Evolutionary conservation across 2,329 filamentous ascomycete species (phyloP), one percentile per base, ranked within the genome.

Genomic region (Fusarium bactridioides): DNA sequence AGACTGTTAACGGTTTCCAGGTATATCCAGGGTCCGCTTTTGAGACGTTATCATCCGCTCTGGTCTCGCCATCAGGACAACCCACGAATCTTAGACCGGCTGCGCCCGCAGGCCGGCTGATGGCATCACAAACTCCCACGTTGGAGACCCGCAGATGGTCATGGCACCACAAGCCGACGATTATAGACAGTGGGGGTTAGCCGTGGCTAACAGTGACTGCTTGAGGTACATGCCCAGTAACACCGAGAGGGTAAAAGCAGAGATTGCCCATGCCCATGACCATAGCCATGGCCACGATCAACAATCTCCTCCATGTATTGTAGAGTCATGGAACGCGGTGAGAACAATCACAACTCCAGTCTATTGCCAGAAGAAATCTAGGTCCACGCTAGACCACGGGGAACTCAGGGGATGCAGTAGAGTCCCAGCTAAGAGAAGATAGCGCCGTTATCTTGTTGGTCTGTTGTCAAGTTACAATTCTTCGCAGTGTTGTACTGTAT

Each of bases 91-190:
- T 70, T 60, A 76, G 73, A 76, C 74, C 74, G 65, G 64, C 70
- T 77, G 75, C 76, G 76, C 76, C 76, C 76, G 76, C 76, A 75
- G 69, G 53, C 62, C 67, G 71, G 74, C 73, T 72, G 75, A 77
- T 77, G 74, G 75, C 74, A 77, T 77, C 76, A 76, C 75, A 74
- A 72, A 73, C 75, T 77, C 75, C 75, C 75, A 77, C 75, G 74
- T 75, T 72, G 61, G 71, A 71, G 75, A 73, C 74, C 75, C 75
- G 74, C 75, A 75, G 64, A 57, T 64, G 66, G 74, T 64, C 70
- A 72, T 77, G 75, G 74, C 75, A 77, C 75, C 74, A 77, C 70
- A 73, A 67, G 68, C 69, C 63, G 55, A 64, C 50, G 55, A 55
- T 50, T 57, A 65, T 70, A 67, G 72, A 69, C 72, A 64, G 74